Evolutionary conservation across 2,329 filamentous ascomycete genomes (phyloP).

Genomic region (Diaporthe sp.): DNA sequence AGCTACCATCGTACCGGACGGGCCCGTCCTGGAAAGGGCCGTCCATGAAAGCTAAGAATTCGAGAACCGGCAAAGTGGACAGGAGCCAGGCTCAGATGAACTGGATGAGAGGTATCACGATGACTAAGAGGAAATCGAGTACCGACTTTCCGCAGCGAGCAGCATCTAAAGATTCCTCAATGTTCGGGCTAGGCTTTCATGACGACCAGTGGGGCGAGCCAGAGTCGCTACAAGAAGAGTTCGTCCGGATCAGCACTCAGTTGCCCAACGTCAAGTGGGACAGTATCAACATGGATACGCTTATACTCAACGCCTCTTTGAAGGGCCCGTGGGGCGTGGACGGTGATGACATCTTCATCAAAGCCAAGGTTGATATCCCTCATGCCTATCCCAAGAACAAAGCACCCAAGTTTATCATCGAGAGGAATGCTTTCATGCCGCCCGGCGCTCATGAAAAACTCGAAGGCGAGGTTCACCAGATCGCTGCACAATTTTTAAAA

Average conservation of each 20-base stretch:
- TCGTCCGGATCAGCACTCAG: conserved; percentile 69
- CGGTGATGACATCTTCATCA: conserved; percentile 68
- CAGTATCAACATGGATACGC: conserved; percentile 70
- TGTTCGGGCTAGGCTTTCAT: conserved; percentile 62
- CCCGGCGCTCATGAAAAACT: conserved; percentile 64
- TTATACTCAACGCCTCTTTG: conserved; percentile 68
- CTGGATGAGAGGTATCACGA: conserved; percentile 77
- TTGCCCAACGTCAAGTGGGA: conserved; percentile 74
- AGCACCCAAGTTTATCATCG: conserved; percentile 68
- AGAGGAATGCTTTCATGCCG: conserved; percentile 72
- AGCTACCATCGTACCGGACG: conserved; percentile 48
- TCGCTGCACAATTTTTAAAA: conserved; percentile 65
- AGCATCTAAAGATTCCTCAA: conserved; percentile 61
- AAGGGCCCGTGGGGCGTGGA: conserved; percentile 72
- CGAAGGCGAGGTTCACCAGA: conserved; percentile 65
- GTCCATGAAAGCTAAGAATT: conserved; percentile 67
- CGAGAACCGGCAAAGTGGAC: conserved; percentile 53
- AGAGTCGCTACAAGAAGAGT: conserved; percentile 73
- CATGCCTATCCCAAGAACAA: conserved; percentile 67
- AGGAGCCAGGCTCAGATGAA: conserved; percentile 68
- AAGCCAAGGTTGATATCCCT: conserved; percentile 70
- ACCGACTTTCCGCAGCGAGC: conserved; percentile 58
- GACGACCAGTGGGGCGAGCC: conserved; percentile 70
- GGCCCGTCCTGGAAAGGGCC: conserved; percentile 63
- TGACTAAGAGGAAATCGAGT: conserved; percentile 65